These are phyloP conservation scores for Paracorniculantispora psalliotae DNA, from an alignment of 2,329 filamentous ascomycete species.

Conservation along the genomic window DNA sequence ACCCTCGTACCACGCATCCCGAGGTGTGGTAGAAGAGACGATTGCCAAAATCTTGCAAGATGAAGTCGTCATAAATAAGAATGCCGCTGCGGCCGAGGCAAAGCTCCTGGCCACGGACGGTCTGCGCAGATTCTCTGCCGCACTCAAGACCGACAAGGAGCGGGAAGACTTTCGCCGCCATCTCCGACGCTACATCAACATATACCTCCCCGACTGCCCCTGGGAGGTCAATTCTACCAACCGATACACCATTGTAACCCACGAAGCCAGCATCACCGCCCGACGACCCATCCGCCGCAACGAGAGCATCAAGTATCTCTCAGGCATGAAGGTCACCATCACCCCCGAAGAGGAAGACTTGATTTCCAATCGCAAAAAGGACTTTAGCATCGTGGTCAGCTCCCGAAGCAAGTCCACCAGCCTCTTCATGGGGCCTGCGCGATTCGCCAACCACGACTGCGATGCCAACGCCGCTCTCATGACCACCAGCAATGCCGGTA, in stretches of 20 bases:
- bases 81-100: slow-evolving; percentile 64
- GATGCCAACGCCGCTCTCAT: slow-evolving; percentile 83
- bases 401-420: slow-evolving; percentile 86
- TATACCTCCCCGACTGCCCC: slow-evolving; percentile 88
- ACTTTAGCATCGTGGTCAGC: slow-evolving; percentile 96
- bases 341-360: slow-evolving; percentile 85
- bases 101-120: slow-evolving; percentile 69
- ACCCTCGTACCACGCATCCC: slow-evolving; percentile 75
- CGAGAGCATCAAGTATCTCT: slow-evolving; percentile 84
- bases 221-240: slow-evolving; percentile 92
- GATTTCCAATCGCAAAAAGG: slow-evolving; percentile 75
- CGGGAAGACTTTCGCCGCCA: slow-evolving; percentile 83
- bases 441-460: slow-evolving; percentile 97
- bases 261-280: slow-evolving; percentile 84
- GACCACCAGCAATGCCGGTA: slow-evolving; percentile 77
- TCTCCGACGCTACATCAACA: slow-evolving; percentile 82
- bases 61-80: slow-evolving; percentile 69
- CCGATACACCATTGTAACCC: slow-evolving; percentile 84
- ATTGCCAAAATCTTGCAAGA: slow-evolving; percentile 57
- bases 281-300: slow-evolving; percentile 73
- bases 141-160: slow-evolving; percentile 69
- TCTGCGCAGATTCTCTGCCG: slow-evolving; percentile 63
- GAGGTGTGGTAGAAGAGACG: slow-evolving; percentile 66
- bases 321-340: slow-evolving; percentile 86
- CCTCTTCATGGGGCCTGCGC: slow-evolving; percentile 88